Evolutionary conservation across 108 stramenopile genomes (phyloP).

Genomic region (Pseudonitzschia multiseries): DNA sequence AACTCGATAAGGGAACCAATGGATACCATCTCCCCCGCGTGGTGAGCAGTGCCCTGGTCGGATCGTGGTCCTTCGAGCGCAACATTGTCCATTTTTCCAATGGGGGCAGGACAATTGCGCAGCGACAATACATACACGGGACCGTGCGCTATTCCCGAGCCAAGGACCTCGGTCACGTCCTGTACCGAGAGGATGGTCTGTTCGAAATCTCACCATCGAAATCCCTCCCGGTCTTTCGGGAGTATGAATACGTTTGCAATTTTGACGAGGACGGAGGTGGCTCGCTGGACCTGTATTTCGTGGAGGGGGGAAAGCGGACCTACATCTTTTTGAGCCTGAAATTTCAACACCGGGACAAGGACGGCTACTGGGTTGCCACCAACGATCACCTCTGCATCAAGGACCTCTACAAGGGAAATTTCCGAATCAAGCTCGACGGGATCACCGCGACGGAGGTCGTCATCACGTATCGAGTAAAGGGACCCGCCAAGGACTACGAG

Average conservation of each 20-base stretch:
- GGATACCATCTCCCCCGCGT: slow-evolving; percentile 44
- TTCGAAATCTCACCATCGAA: slow-evolving; percentile 51
- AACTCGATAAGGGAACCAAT: slow-evolving; percentile 25
- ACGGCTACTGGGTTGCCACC: slow-evolving; percentile 54
- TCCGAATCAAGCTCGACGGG: slow-evolving; percentile 57
- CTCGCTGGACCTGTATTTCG: slow-evolving; percentile 64
- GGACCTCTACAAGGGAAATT: slow-evolving; percentile 63
- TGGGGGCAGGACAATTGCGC: not conserved
- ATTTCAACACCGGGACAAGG: slow-evolving; percentile 40
- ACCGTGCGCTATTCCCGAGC: slow-evolving; percentile 26
- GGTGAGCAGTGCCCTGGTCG: slow-evolving; percentile 51
- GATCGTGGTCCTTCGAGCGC: slow-evolving; percentile 60
- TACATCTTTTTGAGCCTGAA: slow-evolving; percentile 66
- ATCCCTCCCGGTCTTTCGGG: slow-evolving; percentile 63
- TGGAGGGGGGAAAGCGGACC: slow-evolving; percentile 58
- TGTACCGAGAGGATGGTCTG: slow-evolving; percentile 69
- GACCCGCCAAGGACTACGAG: slow-evolving; percentile 70
- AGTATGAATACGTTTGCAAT: slow-evolving; percentile 52
- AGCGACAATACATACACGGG: slow-evolving; percentile 25
- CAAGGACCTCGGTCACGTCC: slow-evolving; percentile 29
- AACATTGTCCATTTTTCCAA: slow-evolving; percentile 47
- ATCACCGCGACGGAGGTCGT: slow-evolving; percentile 54
- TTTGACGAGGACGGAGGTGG: slow-evolving; percentile 21
- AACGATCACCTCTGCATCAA: slow-evolving; percentile 77
- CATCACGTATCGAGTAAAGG: slow-evolving; percentile 69